phyloP scores from a whole-genome alignment of 2,329 filamentous ascomycete species.

The Penicillium psychrosexuale region DNA sequence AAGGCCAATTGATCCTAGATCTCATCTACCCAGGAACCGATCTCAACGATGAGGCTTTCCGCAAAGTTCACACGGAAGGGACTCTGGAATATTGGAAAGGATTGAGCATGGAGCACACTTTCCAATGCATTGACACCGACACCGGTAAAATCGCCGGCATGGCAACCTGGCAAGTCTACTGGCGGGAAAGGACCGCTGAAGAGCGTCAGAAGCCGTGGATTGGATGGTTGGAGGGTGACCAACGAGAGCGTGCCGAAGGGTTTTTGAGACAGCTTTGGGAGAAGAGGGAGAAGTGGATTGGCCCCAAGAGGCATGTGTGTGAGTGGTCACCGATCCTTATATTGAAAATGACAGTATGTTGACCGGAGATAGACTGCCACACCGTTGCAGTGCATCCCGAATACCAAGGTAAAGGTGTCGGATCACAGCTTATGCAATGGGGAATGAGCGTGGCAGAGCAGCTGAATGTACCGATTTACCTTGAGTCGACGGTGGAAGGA shows the following conservation, averaged over 20 bases:
- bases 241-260: constrained; percentile 40
- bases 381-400: constrained; percentile 47
- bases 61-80: constrained; percentile 44
- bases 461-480: constrained; percentile 45
- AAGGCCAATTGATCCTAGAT: constrained; percentile 41
- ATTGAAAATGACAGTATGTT: background rate
- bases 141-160: constrained; percentile 48
- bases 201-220: constrained; percentile 48
- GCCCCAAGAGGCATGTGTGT: constrained; percentile 39
- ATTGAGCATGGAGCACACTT: constrained; percentile 45
- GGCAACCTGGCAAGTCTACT: constrained; percentile 47
- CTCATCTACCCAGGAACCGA: constrained; percentile 42
- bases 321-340: constrained; percentile 20
- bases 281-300: constrained; percentile 22
- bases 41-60: constrained; percentile 38
- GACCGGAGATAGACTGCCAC: constrained; percentile 26
- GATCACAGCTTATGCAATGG: constrained; percentile 44
- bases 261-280: constrained; percentile 44
- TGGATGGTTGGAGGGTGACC: constrained; percentile 47
- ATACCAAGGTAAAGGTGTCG: constrained; percentile 44
- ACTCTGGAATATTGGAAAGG: constrained; percentile 40
- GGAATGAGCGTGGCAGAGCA: constrained; percentile 34
- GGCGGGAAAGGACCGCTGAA: constrained; percentile 38
- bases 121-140: constrained; percentile 45
- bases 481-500: constrained; percentile 47